Evolutionary conservation across 1,284 basidiomycete species (phyloP).

Genomic region (Boletellus dicymbophilus): DNA sequence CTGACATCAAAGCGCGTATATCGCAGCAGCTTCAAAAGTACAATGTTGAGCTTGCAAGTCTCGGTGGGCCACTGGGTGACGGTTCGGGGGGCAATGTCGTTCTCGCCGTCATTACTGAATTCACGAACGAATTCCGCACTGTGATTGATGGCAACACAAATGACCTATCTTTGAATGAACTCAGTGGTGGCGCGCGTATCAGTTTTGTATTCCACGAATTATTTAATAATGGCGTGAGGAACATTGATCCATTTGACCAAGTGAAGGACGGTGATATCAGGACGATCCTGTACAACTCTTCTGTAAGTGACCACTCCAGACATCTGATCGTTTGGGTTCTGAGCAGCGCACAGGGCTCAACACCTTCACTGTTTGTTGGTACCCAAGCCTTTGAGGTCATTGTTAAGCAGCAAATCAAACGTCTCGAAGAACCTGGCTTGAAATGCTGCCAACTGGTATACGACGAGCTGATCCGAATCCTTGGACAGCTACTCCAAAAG

Average conservation of each 20-base stretch:
- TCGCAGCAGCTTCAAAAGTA: constrained; percentile 86
- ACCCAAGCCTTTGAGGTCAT: constrained; percentile 98
- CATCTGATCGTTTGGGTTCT: background rate
- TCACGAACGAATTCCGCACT: constrained; percentile 94
- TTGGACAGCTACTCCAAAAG: constrained; percentile 87
- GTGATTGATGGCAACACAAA: constrained; percentile 98
- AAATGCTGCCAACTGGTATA: constrained; percentile 96
- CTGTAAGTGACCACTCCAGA: constrained; percentile 49
- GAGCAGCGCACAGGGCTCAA: constrained; percentile 71
- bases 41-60: constrained; percentile 79
- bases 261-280: constrained; percentile 98
- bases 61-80: constrained; percentile 89
- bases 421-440: constrained; percentile 90
- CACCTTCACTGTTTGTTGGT: constrained; percentile 94
- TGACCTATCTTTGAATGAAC: constrained; percentile 91
- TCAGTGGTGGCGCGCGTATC: constrained; percentile 97
- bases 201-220: constrained; percentile 98
- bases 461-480: constrained; percentile 95
- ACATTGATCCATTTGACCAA: constrained; percentile 97
- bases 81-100: constrained; percentile 88
- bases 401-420: constrained; percentile 98
- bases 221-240: constrained; percentile 95
- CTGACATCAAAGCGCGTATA: constrained; percentile 96
- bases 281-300: constrained; percentile 95
- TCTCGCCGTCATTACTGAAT: constrained; percentile 95